Percentiles rank a stretch among this genome's conserved stretches.
phyloP scores from a whole-genome alignment of 2,329 filamentous ascomycete genomes.

The Nigrograna mackinnonii region DNA sequence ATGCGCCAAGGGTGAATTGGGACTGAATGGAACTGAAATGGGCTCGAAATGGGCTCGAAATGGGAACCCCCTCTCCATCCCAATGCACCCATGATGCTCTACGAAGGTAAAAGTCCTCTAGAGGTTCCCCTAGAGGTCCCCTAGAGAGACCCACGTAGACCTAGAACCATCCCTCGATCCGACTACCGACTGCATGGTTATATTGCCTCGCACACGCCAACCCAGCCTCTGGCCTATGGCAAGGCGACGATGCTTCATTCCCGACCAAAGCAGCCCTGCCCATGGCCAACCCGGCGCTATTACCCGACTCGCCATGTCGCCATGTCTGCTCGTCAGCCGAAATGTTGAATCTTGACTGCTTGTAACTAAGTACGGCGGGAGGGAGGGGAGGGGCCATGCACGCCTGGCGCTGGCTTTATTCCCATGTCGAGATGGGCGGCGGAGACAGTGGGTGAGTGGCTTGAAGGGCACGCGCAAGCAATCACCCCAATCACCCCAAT shows the following conservation, averaged over 20 bases:
- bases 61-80: too few species aligned
- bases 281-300: constrained; percentile 19
- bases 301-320: constrained; percentile 29
- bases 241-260: constrained; percentile 9
- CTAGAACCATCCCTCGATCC: constrained; percentile 21
- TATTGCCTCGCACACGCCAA: constrained; percentile 31
- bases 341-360: too few species aligned
- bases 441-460: too few species aligned
- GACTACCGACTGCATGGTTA: constrained; percentile 18
- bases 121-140: background rate
- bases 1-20: background rate
- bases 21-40: too few species aligned
- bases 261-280: constrained; percentile 6
- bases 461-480: constrained; percentile 22
- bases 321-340: too few species aligned
- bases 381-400: too few species aligned
- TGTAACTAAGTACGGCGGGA: too few species aligned
- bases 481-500: too few species aligned
- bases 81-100: too few species aligned
- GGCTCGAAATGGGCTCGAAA: too few species aligned
- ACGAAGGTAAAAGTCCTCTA: constrained; percentile 1
- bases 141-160: background rate
- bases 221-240: constrained; percentile 13
- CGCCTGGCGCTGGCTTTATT: constrained; percentile 30
- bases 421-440: constrained; percentile 19